Evolutionary conservation across 768 basidiomycete species (phyloP).

Genomic region (Coprinopsis marcescibilis): DNA sequence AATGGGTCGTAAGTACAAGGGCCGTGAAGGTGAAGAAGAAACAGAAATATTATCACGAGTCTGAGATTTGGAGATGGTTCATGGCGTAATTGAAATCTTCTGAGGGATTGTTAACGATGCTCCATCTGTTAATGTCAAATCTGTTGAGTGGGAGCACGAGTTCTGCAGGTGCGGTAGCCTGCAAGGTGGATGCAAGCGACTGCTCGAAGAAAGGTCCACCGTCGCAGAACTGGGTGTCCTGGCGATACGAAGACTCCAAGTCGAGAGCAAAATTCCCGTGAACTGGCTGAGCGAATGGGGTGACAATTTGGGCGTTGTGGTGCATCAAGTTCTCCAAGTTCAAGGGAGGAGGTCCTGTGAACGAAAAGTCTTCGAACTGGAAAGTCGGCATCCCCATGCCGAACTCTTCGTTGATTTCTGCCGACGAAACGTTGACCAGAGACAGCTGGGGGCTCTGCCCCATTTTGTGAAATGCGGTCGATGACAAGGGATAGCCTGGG

Average conservation of each 20-base stretch:
- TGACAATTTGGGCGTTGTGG: neutral
- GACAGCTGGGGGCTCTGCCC: too few species aligned
- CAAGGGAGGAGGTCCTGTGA: neutral
- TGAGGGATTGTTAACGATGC: slow-evolving; percentile 1
- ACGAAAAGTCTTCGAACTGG: too few species aligned
- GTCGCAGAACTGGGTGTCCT: too few species aligned
- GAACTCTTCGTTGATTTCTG: too few species aligned
- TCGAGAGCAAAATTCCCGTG: neutral
- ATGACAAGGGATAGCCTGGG: too few species aligned
- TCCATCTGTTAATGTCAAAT: neutral
- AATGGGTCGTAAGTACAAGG: neutral
- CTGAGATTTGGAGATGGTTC: neutral
- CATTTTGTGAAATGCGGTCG: too few species aligned
- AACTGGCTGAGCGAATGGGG: slow-evolving; percentile 3
- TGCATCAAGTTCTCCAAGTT: neutral
- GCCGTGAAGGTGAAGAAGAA: neutral
- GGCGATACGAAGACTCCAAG: neutral
- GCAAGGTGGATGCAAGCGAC: too few species aligned
- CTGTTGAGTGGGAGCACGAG: too few species aligned
- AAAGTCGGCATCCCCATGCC: too few species aligned
- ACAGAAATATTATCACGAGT: neutral
- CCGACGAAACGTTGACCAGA: too few species aligned
- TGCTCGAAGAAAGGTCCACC: too few species aligned
- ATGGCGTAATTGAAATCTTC: slow-evolving; percentile 5
- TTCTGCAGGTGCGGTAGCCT: too few species aligned